Conservation (phyloP, 805 yeast species). For the Lipomyces spencermartinsiae region DNA sequence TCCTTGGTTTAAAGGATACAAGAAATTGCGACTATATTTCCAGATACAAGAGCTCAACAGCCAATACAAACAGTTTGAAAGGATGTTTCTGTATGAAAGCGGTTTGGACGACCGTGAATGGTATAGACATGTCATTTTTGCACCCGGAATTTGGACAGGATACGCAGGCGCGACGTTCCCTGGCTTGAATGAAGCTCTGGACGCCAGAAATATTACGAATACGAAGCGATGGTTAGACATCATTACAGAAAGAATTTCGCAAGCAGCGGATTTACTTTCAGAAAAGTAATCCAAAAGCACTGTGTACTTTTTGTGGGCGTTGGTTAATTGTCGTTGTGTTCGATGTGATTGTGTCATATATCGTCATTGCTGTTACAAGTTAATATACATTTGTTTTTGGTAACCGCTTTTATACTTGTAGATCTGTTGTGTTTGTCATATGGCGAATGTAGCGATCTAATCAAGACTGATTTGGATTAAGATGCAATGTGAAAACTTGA, state of each 20-base stretch:
- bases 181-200: slow-evolving; percentile 60
- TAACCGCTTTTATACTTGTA: not conserved
- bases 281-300: slow-evolving; percentile 1
- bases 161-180: slow-evolving; percentile 66
- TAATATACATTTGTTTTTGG: not conserved
- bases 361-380: too few relatives aligned
- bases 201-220: slow-evolving; percentile 51
- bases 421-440: not conserved
- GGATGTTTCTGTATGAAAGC: slow-evolving; percentile 53
- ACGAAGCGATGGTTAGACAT: slow-evolving; percentile 52
- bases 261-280: slow-evolving; percentile 48
- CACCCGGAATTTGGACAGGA: slow-evolving; percentile 66
- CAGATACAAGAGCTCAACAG: slow-evolving; percentile 57
- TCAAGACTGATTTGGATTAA: not conserved
- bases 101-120: slow-evolving; percentile 61
- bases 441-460: not conserved
- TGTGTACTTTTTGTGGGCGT: not conserved
- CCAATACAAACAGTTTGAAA: slow-evolving; percentile 53
- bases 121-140: slow-evolving; percentile 66
- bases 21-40: slow-evolving; percentile 65
- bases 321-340: not conserved
- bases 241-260: slow-evolving; percentile 36
- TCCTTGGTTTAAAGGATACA: slow-evolving; percentile 75
- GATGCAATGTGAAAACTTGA: not conserved
- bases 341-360: not conserved